phyloP scores from a whole-genome alignment of 2,329 filamentous ascomycete species.

The Incumbomyces lentus region DNA sequence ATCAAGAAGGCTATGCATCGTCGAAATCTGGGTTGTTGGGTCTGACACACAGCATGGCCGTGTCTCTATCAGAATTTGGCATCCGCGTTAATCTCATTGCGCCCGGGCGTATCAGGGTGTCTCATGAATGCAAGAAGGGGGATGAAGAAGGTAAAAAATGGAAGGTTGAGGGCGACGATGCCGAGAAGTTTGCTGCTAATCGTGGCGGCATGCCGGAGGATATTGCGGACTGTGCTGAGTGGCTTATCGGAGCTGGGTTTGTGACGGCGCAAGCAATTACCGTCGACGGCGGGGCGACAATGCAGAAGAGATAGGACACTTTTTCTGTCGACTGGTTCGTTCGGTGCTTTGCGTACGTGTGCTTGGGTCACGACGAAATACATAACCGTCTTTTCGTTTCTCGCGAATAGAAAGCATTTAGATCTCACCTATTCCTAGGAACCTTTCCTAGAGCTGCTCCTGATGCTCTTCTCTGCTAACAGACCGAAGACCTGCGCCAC shows the following conservation, averaged over 20 bases:
- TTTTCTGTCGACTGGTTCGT: no score
- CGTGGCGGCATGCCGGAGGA: slow-evolving; percentile 37
- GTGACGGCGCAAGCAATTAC: slow-evolving; percentile 21
- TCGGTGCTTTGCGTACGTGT: no score
- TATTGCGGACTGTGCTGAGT: slow-evolving; percentile 35
- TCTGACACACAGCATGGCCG: slow-evolving; percentile 29
- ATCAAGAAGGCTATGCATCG: slow-evolving; percentile 40
- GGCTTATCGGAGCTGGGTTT: slow-evolving; percentile 17
- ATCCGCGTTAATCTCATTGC: slow-evolving; percentile 32
- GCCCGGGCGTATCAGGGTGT: slow-evolving; percentile 37
- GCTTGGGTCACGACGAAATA: no score
- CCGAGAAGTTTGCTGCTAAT: slow-evolving; percentile 35
- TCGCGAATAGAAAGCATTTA: no score
- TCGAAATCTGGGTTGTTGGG: slow-evolving; percentile 29
- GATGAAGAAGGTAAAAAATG: slow-evolving; percentile 33
- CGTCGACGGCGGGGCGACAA: slow-evolving; percentile 22
- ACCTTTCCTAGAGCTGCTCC: no score
- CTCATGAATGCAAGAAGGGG: slow-evolving; percentile 37
- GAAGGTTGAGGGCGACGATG: slow-evolving; percentile 32
- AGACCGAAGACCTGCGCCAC: no score
- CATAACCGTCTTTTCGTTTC: no score
- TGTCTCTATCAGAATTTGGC: slow-evolving; percentile 25
- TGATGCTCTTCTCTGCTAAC: no score
- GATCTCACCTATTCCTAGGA: no score
- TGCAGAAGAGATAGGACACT: slow-evolving; percentile 17